A percentile compares a stretch with the other conserved stretches of the same genome.
Evolutionary conservation across 2,329 filamentous ascomycete species (phyloP).

Genomic region (Pseudocercospora pini-densiflorae): DNA sequence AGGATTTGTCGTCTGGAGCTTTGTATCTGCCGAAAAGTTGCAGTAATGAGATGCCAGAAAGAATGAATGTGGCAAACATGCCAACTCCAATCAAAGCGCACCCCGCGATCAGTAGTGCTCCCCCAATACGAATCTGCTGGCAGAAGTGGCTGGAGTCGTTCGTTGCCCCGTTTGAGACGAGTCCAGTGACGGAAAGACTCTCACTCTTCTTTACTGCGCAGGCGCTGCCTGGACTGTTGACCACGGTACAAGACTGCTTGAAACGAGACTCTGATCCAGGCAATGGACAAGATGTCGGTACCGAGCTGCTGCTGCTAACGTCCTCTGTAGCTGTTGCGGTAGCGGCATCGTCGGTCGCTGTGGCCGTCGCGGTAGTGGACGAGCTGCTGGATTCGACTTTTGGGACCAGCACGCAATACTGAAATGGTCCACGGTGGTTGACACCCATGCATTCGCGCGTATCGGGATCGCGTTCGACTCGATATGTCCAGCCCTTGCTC

Average conservation of each 20-base stretch:
- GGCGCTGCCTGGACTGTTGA: no score
- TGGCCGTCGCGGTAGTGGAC: background rate
- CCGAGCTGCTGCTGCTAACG: no score
- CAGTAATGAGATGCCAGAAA: background rate
- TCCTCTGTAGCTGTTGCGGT: no score
- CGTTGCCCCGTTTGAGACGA: background rate
- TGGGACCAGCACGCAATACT: background rate
- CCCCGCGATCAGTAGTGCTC: constrained; percentile 1
- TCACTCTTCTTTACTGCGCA: no score
- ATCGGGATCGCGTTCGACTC: background rate
- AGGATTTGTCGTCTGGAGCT: background rate
- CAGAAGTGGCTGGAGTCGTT: constrained; percentile 1
- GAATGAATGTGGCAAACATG: background rate
- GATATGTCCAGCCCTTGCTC: background rate
- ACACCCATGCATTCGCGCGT: background rate
- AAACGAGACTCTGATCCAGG: no score
- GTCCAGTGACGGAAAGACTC: no score
- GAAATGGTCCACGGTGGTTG: background rate
- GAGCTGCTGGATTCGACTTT: background rate
- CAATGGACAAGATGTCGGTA: no score
- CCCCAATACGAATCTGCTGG: constrained; percentile 6
- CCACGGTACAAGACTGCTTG: no score
- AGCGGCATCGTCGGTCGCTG: no score
- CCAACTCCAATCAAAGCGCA: constrained; percentile 3
- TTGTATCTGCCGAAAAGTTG: background rate